Conservation (phyloP, 495 filamentous ascomycete species). For the Cladorrhinum samala region DNA sequence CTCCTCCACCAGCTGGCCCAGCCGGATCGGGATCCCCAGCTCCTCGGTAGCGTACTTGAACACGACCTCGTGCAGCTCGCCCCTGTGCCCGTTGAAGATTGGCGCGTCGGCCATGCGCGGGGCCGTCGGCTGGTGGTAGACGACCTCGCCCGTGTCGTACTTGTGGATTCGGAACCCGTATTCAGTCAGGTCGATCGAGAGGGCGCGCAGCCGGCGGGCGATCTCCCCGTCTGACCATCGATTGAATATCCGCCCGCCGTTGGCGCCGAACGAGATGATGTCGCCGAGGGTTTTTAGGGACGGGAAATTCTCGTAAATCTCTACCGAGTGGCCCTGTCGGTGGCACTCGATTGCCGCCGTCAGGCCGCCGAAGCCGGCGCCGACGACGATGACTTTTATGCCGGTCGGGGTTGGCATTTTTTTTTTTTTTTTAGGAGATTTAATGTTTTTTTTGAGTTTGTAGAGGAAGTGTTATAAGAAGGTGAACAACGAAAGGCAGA, state of each 20-base stretch:
- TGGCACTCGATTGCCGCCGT: constrained; percentile 58
- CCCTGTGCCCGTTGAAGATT: constrained; percentile 55
- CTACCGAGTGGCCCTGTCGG: constrained; percentile 54
- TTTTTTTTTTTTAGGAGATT: background rate
- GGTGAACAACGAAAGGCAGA: background rate
- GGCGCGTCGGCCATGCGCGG: constrained; percentile 44
- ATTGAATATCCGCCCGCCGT: constrained; percentile 51
- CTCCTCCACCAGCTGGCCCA: constrained; percentile 44
- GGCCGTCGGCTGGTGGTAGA: constrained; percentile 48
- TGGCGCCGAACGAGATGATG: constrained; percentile 59
- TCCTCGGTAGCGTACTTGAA: constrained; percentile 53
- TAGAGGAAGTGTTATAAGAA: no score
- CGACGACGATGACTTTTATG: constrained; percentile 52
- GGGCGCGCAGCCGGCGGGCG: constrained; percentile 38
- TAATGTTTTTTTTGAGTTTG: background rate
- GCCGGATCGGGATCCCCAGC: constrained; percentile 49
- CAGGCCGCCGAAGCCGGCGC: constrained; percentile 54
- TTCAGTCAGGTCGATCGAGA: constrained; percentile 45
- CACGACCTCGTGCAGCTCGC: constrained; percentile 53
- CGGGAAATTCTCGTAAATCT: constrained; percentile 53
- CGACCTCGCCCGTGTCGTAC: constrained; percentile 54
- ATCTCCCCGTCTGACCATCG: constrained; percentile 47
- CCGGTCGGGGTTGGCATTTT: constrained; percentile 34
- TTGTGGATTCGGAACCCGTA: constrained; percentile 59
- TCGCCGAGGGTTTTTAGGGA: constrained; percentile 54